phyloP scores from a whole-genome alignment of 2,329 filamentous ascomycete species.

The Sordariomycetes sp. region DNA sequence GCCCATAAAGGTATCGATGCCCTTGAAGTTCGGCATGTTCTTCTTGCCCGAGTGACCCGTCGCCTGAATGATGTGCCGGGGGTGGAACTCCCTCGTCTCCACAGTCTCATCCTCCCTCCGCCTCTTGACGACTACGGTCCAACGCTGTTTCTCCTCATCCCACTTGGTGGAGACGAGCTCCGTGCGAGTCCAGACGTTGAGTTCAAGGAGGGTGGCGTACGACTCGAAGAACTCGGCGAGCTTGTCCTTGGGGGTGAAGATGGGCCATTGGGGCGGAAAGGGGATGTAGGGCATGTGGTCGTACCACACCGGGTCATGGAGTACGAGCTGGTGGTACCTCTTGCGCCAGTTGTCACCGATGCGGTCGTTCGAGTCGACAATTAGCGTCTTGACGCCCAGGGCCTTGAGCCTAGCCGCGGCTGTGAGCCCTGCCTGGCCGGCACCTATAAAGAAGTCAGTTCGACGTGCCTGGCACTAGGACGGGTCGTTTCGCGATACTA shows the following conservation, averaged over 20 bases:
- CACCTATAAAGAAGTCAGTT: conserved; percentile 21
- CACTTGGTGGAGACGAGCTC: conserved; percentile 32
- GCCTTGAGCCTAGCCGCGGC: conserved; percentile 45
- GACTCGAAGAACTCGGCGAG: conserved; percentile 55
- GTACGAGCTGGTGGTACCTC: conserved; percentile 50
- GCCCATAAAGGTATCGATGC: conserved; percentile 43
- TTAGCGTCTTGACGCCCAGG: conserved; percentile 37
- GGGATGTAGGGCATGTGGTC: conserved; percentile 49
- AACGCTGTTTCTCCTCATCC: conserved; percentile 32
- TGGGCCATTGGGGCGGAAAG: conserved; percentile 53
- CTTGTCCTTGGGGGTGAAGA: conserved; percentile 62
- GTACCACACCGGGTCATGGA: conserved; percentile 54
- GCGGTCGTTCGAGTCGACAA: conserved; percentile 44
- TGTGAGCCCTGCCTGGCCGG: conserved; percentile 46
- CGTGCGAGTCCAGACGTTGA: conserved; percentile 52
- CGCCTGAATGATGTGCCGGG: conserved; percentile 51
- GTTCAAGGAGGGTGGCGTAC: conserved; percentile 50
- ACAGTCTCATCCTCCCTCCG: conserved; percentile 30
- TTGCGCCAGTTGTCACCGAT: conserved; percentile 53
- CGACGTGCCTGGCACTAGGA: too few species aligned
- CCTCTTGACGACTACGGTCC: conserved; percentile 41
- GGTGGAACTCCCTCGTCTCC: conserved; percentile 41
- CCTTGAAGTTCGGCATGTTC: conserved; percentile 42
- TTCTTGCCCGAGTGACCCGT: conserved; percentile 59
- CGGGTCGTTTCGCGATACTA: conserved; percentile 10